Base-by-base conservation (phyloP, 2,329 filamentous ascomycete species). In the Rutstroemia sp. region DNA sequence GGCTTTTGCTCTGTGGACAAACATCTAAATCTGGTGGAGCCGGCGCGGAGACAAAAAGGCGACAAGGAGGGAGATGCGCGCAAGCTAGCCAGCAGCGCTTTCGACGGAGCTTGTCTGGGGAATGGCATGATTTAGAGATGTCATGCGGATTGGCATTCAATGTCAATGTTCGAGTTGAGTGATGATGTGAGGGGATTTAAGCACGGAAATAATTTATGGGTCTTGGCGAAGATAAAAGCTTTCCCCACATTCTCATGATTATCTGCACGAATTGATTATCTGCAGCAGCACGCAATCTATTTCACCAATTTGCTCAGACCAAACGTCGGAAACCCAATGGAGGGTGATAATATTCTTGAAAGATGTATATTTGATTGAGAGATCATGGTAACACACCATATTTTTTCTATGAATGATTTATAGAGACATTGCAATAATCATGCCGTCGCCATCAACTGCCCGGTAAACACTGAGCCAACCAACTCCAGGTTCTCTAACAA, bases 1-100 rank as follows among this genome's bases (percentile, higher is more conserved):
- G 45, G 19, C 19, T 60, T 58, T 37, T 61, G 58, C 38, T 67
- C 61, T 38, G 65, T 64, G 8, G 67, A 67, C 53, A 60, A 65
- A 57, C 60, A 63, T 47, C 41, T 64, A 51, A 55, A 60, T 52
- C 52, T 49, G 27, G 46, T 38, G 25, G 59, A 46, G 14, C 58
- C 42, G 2, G 38, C 49, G 57, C 59, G 58, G 38, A 64, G 57
- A 60, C 54, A 61, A 59, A 60, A 45, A 54, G 19, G 59, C 38
- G 60, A 39, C 54, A 34, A 44, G 42, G 38, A 37, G 9, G 47
- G 49, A 17, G 57, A 56, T 38, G 51, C 58, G 48, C 58, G 59
- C 21, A 65, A 57, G 37, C 52, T 37, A 12, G 61, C 52, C 30
- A 65, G 60, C 12, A 68, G 57, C 48, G 65, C 63, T 57, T 51